Conservation (phyloP, 2,329 filamentous ascomycete genomes). For the Pestalotiopsis sp. region DNA sequence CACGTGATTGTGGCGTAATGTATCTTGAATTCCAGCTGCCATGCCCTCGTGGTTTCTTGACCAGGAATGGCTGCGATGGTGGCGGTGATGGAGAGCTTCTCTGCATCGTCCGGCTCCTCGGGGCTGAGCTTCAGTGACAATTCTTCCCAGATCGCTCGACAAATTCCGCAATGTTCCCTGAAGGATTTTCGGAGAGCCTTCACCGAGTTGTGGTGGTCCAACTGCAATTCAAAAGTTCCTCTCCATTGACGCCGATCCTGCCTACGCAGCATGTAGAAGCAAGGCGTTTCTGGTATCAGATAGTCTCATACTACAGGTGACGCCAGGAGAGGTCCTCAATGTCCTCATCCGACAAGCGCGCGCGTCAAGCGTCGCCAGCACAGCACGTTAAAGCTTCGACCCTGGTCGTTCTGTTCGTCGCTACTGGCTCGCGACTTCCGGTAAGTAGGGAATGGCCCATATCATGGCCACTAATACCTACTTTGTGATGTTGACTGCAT, state of each 20-base stretch:
- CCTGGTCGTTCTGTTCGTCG: no score
- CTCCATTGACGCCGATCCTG: neutral
- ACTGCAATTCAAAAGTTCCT: neutral
- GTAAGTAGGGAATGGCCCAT: no score
- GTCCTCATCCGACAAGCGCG: no score
- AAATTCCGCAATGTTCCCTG: neutral
- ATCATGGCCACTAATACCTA: neutral
- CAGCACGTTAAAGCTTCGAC: no score
- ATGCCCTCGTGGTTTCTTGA: neutral
- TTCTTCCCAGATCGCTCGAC: neutral
- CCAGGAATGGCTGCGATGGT: neutral
- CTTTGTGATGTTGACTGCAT: neutral
- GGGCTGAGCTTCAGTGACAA: neutral
- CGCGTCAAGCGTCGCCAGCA: no score
- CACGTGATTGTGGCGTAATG: neutral
- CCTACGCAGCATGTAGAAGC: neutral
- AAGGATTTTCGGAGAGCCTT: neutral
- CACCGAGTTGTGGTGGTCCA: neutral
- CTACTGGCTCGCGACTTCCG: no score
- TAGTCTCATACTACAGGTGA: no score
- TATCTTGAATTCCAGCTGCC: neutral
- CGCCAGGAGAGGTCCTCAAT: no score
- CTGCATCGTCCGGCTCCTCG: neutral
- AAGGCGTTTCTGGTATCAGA: neutral
- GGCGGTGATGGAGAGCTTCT: neutral